A percentile compares a stretch with the other conserved stretches of the same genome.
These are phyloP conservation scores for Prunus dulcis DNA, from an alignment of 306 rosid species.

Conservation along the genomic window DNA sequence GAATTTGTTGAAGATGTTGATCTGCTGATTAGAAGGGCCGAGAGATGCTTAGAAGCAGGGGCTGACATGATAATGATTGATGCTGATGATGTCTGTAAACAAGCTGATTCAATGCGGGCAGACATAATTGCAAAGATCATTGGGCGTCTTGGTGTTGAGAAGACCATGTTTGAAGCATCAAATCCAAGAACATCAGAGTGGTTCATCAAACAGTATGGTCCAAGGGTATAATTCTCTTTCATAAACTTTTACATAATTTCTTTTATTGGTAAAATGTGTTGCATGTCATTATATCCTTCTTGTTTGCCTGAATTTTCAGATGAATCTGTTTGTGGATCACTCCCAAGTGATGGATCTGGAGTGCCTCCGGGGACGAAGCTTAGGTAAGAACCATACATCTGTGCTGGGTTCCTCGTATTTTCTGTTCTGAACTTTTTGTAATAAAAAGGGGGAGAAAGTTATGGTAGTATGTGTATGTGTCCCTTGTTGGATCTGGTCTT, in stretches of 20 bases:
- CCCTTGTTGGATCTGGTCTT: neutral
- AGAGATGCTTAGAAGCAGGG: constrained; percentile 94
- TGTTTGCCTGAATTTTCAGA: constrained; percentile 41
- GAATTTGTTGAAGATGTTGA: constrained; percentile 88
- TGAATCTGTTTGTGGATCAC: constrained; percentile 90
- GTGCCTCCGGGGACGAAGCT: constrained; percentile 81
- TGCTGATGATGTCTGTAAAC: constrained; percentile 66
- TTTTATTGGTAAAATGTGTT: neutral
- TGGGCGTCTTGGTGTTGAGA: constrained; percentile 91
- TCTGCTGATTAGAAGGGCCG: constrained; percentile 81
- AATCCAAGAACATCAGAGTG: constrained; percentile 77
- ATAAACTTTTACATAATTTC: neutral
- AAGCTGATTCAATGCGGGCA: constrained; percentile 57
- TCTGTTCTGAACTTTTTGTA: constrained; percentile 30
- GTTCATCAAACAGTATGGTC: constrained; percentile 84
- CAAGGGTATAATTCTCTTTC: constrained; percentile 50
- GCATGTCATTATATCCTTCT: neutral
- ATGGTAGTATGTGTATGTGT: neutral
- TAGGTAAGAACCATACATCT: constrained; percentile 71
- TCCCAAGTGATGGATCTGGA: constrained; percentile 83
- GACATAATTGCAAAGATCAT: constrained; percentile 81
- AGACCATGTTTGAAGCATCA: constrained; percentile 91
- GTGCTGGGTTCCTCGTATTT: constrained; percentile 63
- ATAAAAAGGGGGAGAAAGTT: neutral
- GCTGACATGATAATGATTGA: constrained; percentile 94